Base-by-base conservation (phyloP, 2,329 filamentous ascomycete genomes). In the Bipolaris zeicola region DNA sequence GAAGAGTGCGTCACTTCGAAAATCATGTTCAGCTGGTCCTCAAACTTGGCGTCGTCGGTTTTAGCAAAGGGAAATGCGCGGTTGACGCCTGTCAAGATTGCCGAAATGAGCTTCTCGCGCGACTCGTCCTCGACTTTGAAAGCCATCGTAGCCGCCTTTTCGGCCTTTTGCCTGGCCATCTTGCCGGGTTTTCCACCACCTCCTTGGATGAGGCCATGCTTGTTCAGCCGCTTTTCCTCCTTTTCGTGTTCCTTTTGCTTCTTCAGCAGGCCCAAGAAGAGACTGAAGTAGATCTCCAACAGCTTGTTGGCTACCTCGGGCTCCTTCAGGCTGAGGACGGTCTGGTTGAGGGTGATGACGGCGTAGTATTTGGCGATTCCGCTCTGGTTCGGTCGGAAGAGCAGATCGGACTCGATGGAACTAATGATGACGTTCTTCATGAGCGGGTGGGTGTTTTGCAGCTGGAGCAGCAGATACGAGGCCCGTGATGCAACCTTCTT, bases 1-100 rank as follows among this genome's bases (percentile, higher is more conserved):
- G 94, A 92, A 0, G 94, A 98, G 77, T 99, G 95, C 0, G 95
- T 96, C 69, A 99, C 95, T 68, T 87, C 89, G 83, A 97, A 99
- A 24, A 99, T 84, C 3, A 94, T 97, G 72, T 98, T 90, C 55
- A 99, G 85, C 71, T 99, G 94, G 56, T 89, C 87, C 70, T 96
- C 91, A 63, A 98, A 92, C 83, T 86, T 87, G 41, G 87, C 85
- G 65, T 91, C 87, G 69, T 95, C 91, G 1, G 90, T 87, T 62
- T 89, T 89, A 10, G 92, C 90, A 75, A 97, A 99, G 1, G 96
- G 95, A 66, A 96, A 93, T 7, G 95, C 93, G 65, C 95, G 90
- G 76, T 99, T 99, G 63, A 99, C 92, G 66, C 95, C 95, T 11
- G 92, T 96, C 68, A 99, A 80, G 50, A 99, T 87, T 28, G 92